Percentiles rank a stretch among this genome's conserved stretches.
Conservation (phyloP, 345 rosid genomes). For the Isatis tinctoria region DNA sequence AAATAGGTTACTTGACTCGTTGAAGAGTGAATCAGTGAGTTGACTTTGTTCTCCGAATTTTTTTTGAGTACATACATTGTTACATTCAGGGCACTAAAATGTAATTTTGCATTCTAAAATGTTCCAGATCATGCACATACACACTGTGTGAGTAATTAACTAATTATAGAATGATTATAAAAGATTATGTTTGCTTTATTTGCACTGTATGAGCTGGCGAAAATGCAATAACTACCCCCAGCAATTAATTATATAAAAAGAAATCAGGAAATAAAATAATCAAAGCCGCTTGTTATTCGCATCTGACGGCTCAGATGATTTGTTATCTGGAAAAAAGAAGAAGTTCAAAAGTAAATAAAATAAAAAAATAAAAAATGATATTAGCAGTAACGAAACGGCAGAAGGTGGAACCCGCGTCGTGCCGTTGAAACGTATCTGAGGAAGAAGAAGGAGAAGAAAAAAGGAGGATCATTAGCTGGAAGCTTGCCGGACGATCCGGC, state of each 20-base stretch:
- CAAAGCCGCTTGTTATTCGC: neutral
- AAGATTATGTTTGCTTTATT: constrained; percentile 13
- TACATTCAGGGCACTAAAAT: neutral
- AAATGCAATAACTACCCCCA: constrained; percentile 6
- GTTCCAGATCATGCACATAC: constrained; percentile 11
- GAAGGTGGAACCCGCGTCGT: constrained; percentile 39
- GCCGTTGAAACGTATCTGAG: constrained; percentile 30
- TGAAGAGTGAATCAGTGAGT: neutral
- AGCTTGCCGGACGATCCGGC: constrained; percentile 24
- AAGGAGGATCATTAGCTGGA: neutral
- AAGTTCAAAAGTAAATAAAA: neutral
- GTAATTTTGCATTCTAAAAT: neutral
- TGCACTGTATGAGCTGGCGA: constrained; percentile 31
- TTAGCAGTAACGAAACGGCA: constrained; percentile 27
- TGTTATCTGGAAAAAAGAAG: neutral
- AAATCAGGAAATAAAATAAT: neutral
- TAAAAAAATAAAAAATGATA: neutral
- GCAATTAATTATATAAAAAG: neutral
- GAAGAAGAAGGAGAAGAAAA: neutral
- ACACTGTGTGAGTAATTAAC: neutral
- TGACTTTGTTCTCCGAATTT: neutral
- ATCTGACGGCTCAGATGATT: constrained; percentile 30
- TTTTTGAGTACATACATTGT: neutral
- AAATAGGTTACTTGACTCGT: neutral
- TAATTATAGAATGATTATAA: constrained; percentile 9